Evolutionary conservation across 2,329 filamentous ascomycete species (phyloP).

Genomic region (Sporothrix mexicana): DNA sequence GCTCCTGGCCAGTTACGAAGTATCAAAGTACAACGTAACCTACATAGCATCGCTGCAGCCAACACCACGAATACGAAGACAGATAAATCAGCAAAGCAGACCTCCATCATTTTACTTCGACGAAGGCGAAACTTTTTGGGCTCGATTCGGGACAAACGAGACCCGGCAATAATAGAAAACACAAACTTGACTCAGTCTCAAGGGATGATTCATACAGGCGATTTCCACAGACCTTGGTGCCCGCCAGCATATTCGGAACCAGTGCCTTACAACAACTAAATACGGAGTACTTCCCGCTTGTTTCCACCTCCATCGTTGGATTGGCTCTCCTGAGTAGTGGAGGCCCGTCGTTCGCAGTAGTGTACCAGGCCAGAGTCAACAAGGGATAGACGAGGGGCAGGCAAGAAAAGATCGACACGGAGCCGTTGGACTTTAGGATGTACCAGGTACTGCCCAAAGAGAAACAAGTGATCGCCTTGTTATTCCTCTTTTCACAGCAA

Average conservation of each 20-base stretch:
- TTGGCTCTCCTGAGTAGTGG: background rate
- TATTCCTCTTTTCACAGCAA: too few relatives aligned
- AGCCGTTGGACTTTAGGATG: background rate
- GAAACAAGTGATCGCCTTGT: background rate
- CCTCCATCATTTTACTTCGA: too few relatives aligned
- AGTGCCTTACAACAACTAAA: background rate
- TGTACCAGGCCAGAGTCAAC: background rate
- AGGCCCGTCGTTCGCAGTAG: background rate
- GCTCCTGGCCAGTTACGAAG: background rate
- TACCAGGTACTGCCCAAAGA: background rate
- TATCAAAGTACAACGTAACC: background rate
- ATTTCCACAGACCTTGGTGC: background rate
- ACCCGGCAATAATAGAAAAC: background rate
- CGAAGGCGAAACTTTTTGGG: too few relatives aligned
- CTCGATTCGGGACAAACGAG: slow-evolving; percentile 1
- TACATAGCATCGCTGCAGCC: too few relatives aligned
- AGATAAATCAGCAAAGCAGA: too few relatives aligned
- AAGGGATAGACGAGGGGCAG: slow-evolving; percentile 3
- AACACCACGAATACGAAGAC: background rate
- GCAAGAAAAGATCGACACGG: slow-evolving; percentile 4
- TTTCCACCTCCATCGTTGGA: background rate
- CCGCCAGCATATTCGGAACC: background rate
- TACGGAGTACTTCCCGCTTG: background rate
- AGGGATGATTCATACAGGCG: background rate
- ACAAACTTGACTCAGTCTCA: background rate